phyloP scores from a whole-genome alignment of 805 yeast genomes.

The Myxozyma sirexii region DNA sequence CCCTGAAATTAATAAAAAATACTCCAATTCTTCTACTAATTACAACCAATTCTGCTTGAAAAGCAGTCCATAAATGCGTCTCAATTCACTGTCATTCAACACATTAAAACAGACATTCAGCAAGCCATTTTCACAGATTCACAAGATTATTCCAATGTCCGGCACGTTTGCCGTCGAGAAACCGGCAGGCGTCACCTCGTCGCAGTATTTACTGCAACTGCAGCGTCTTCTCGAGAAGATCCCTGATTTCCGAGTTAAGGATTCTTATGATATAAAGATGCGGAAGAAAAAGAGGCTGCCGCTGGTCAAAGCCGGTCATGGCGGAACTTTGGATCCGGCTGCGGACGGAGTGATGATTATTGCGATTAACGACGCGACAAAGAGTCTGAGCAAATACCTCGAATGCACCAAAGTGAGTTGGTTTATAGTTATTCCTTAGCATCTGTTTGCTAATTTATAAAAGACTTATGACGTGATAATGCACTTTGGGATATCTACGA shows the following conservation, averaged over 20 bases:
- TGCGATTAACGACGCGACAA: slow-evolving; percentile 94
- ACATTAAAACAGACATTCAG: neutral
- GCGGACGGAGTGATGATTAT: slow-evolving; percentile 92
- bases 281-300: slow-evolving; percentile 41
- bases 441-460: too few species aligned
- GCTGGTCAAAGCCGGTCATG: slow-evolving; percentile 91
- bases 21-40: too few species aligned
- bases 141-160: slow-evolving; percentile 56
- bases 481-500: slow-evolving; percentile 83
- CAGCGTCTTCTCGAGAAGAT: slow-evolving; percentile 66
- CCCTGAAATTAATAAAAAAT: too few species aligned
- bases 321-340: slow-evolving; percentile 94
- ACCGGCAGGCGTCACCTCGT: slow-evolving; percentile 83
- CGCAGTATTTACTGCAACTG: slow-evolving; percentile 67
- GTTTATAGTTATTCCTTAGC: too few species aligned
- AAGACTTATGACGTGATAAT: slow-evolving; percentile 75
- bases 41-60: too few species aligned
- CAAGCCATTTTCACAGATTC: neutral
- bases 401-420: slow-evolving; percentile 63
- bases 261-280: slow-evolving; percentile 52
- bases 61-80: too few species aligned
- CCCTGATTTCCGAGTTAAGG: slow-evolving; percentile 58
- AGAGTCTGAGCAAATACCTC: slow-evolving; percentile 69
- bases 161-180: slow-evolving; percentile 92
- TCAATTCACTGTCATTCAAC: too few species aligned